Conservation (phyloP, 139 green algal species). For the Pseudopediastrum boryanum region DNA sequence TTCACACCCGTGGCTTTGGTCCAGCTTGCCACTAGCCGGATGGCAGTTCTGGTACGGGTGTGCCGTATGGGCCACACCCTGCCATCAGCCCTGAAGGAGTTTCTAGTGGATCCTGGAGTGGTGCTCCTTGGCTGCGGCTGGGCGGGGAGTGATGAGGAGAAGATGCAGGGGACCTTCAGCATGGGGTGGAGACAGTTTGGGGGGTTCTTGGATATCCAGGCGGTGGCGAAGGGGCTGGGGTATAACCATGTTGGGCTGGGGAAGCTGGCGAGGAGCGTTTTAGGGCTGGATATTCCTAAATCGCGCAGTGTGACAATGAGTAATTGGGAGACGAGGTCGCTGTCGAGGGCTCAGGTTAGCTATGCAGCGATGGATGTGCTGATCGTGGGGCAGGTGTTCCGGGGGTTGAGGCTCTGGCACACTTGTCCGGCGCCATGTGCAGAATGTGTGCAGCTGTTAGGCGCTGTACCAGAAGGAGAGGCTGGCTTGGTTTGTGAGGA, state of each 20-base stretch:
- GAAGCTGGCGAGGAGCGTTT: conserved; percentile 40
- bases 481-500: neutral
- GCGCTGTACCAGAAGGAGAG: conserved; percentile 30
- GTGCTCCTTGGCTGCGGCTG: conserved; percentile 60
- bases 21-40: conserved; percentile 11
- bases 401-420: conserved; percentile 66
- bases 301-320: conserved; percentile 46
- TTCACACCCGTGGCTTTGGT: conserved; percentile 33
- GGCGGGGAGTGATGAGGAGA: conserved; percentile 54
- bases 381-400: conserved; percentile 47
- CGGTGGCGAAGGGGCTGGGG: conserved; percentile 38
- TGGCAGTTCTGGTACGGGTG: conserved; percentile 44
- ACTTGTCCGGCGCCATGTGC: conserved; percentile 52
- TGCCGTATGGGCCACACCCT: conserved; percentile 38
- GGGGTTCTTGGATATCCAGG: conserved; percentile 30
- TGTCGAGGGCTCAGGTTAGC: conserved; percentile 44
- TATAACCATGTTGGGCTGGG: conserved; percentile 48
- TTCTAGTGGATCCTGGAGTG: conserved; percentile 43
- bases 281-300: conserved; percentile 53
- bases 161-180: conserved; percentile 57
- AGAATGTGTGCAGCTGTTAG: conserved; percentile 36
- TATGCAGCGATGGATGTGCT: conserved; percentile 65
- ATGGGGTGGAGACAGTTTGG: conserved; percentile 41
- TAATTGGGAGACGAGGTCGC: conserved; percentile 53
- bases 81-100: conserved; percentile 33